Evolutionary conservation across 1,284 basidiomycete species (phyloP), one percentile per base, ranked within the genome.

Genomic region (Moesziomyces sp.): DNA sequence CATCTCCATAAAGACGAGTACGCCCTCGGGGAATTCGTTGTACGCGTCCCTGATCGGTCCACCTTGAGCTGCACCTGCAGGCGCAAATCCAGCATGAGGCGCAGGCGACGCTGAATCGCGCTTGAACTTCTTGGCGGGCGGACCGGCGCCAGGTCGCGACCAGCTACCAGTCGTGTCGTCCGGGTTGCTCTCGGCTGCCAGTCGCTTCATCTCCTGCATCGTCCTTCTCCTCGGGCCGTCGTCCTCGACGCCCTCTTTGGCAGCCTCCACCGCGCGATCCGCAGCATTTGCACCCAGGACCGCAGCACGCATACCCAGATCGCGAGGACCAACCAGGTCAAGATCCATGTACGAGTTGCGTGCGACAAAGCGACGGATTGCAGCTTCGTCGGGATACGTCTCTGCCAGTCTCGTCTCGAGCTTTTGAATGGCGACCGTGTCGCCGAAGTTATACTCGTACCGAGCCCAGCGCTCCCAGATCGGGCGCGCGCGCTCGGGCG

Each of bases 381-480:
- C 90, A 1, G 92, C 90, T 81, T 96, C 94, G 56, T 89, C 89
- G 0, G 94, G 91, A 85, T 94, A 98, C 2, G 90, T 89, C 74
- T 97, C 94, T 2, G 90, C 87, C 79, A 97, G 91, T 5, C 96
- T 89, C 67, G 90, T 89, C 84, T 97, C 94, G 51, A 98, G 88
- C 84, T 95, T 93, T 70, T 92, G 90, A 10, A 93, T 90, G 2
- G 92, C 91, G 48, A 92, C 90, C n/a, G 94, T 87, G 85, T 97
- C 94, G 23, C 94, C 94, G 83, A 93, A 98, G 81, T 93, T 91
- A 86, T 96, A 97, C 85, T 97, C 94, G 86, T 97, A 97, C 63
- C 91, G 88, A 3, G 93, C 91, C 97, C 96, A 99, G 49, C 92
- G 89, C 78, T 97, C 93, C 95, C 95, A 99, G 16, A 99, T 87